Percentiles rank a stretch among this genome's conserved stretches.
phyloP scores from a whole-genome alignment of 345 rosid species.

The Camelina laxa region DNA sequence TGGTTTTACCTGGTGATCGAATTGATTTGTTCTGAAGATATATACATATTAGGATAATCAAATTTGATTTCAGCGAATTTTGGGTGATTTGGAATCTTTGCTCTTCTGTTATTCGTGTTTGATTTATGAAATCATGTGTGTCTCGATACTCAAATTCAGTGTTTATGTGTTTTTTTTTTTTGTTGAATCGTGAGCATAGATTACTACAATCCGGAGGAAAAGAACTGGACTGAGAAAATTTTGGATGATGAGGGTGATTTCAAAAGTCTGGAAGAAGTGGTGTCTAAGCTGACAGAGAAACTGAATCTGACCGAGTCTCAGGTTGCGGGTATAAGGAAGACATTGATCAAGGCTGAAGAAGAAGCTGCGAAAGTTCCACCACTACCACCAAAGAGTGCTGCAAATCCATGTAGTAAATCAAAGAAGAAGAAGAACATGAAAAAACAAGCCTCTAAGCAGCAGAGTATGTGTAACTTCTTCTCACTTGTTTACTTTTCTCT shows the following conservation, averaged over 20 bases:
- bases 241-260: not conserved
- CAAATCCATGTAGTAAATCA: not conserved
- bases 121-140: not conserved
- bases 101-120: not conserved
- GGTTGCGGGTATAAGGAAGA: not conserved
- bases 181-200: not conserved
- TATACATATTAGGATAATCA: not conserved
- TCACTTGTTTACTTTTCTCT: not conserved
- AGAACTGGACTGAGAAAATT: not conserved
- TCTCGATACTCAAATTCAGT: not conserved
- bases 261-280: not conserved
- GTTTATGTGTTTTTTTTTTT: not conserved
- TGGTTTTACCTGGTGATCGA: not conserved
- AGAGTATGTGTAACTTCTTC: not conserved
- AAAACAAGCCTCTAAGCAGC: not conserved
- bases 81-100: not conserved
- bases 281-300: not conserved
- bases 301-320: conserved; percentile 7
- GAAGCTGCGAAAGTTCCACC: not conserved
- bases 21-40: not conserved
- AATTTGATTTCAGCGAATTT: not conserved
- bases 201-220: not conserved
- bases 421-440: not conserved
- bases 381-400: not conserved
- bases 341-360: not conserved